Percentiles rank a stretch among this genome's conserved stretches.
phyloP scores from a whole-genome alignment of 176 grass and related monocot genomes.

The Secale cereale region DNA sequence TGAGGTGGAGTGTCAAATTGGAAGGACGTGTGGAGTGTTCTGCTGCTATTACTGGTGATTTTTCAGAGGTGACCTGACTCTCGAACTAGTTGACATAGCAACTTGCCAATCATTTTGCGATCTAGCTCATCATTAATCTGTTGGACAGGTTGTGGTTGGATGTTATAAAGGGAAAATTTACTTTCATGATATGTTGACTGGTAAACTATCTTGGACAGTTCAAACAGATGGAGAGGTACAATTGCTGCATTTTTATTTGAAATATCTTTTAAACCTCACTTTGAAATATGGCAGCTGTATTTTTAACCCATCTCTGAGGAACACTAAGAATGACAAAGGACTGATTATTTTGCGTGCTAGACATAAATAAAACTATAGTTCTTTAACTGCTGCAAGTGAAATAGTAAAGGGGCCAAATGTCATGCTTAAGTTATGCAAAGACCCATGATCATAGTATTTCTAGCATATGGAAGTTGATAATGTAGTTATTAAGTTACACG shows the following conservation, averaged over 20 bases:
- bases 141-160: constrained; percentile 77
- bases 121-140: constrained; percentile 24
- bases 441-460: background rate
- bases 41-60: constrained; percentile 73
- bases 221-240: constrained; percentile 84
- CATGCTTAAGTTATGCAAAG: background rate
- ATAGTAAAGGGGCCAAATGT: background rate
- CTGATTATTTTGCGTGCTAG: constrained; percentile 1
- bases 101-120: background rate
- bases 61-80: constrained; percentile 53
- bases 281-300: background rate
- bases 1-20: constrained; percentile 77
- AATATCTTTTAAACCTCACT: background rate
- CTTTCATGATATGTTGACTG: constrained; percentile 68
- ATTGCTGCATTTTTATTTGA: constrained; percentile 1
- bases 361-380: background rate
- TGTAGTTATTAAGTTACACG: background rate
- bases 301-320: background rate
- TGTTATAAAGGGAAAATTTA: constrained; percentile 96
- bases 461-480: background rate
- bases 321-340: background rate
- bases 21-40: constrained; percentile 81
- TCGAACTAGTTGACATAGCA: background rate
- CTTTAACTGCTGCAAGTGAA: background rate
- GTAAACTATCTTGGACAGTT: constrained; percentile 62